Evolutionary conservation across 352 stramenopile species (phyloP).

Genomic region (Plasmopara halstedii): DNA sequence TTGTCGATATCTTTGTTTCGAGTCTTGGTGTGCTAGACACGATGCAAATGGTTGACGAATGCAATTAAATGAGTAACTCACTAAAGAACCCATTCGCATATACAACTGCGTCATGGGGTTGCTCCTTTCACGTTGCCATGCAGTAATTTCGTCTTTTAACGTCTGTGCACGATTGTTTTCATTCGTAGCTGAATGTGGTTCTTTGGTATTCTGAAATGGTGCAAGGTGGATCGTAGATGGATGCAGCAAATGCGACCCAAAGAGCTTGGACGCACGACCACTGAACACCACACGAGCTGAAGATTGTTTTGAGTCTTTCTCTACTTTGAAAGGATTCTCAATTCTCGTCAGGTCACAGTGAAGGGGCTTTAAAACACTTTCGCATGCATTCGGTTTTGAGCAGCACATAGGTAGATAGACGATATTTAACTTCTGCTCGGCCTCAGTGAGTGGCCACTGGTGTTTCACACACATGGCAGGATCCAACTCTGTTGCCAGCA

Average conservation of each 20-base stretch:
- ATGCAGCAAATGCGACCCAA: slow-evolving; percentile 54
- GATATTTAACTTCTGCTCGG: slow-evolving; percentile 39
- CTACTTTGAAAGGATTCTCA: slow-evolving; percentile 22
- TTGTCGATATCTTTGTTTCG: slow-evolving; percentile 21
- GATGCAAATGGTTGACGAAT: slow-evolving; percentile 27
- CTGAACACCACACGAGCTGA: slow-evolving; percentile 56
- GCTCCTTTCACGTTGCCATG: slow-evolving; percentile 31
- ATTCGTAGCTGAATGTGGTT: slow-evolving; percentile 8
- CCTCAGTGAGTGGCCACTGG: slow-evolving; percentile 26
- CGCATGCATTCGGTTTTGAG: slow-evolving; percentile 13
- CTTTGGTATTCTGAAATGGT: slow-evolving; percentile 8
- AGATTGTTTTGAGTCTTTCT: slow-evolving; percentile 15
- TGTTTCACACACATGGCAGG: slow-evolving; percentile 29
- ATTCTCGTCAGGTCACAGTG: slow-evolving; percentile 39
- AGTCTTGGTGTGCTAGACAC: slow-evolving; percentile 23
- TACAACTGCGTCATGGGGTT: slow-evolving; percentile 24
- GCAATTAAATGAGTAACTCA: slow-evolving; percentile 23
- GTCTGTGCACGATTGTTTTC: slow-evolving; percentile 24
- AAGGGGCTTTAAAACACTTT: slow-evolving; percentile 35
- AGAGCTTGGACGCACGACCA: slow-evolving; percentile 65
- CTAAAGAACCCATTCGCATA: slow-evolving; percentile 19
- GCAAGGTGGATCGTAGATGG: slow-evolving; percentile 51
- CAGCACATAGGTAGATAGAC: slow-evolving; percentile 53
- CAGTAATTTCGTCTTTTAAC: slow-evolving; percentile 38
- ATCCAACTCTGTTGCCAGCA: slow-evolving; percentile 49